Percentiles rank a stretch among this genome's conserved stretches.
Evolutionary conservation across 768 basidiomycete genomes (phyloP).

Genomic region (Mycena vitilis): DNA sequence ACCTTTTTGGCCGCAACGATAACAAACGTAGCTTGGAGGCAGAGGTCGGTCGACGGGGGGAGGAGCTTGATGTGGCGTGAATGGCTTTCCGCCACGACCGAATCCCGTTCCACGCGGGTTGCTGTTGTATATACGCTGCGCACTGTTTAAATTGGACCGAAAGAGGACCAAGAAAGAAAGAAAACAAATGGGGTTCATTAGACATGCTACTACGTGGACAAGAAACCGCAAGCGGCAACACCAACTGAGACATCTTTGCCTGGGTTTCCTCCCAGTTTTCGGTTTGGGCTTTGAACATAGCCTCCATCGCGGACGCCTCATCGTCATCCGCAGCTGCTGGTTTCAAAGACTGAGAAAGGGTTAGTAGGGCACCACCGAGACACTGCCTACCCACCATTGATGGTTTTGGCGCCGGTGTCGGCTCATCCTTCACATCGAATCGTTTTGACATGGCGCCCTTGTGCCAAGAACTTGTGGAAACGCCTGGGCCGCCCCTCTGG

Average conservation of each 20-base stretch:
- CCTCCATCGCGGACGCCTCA: slow-evolving; percentile 96
- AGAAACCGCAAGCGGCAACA: slow-evolving; percentile 70
- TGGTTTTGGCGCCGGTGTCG: slow-evolving; percentile 46
- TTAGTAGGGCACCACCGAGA: slow-evolving; percentile 16
- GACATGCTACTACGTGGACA: slow-evolving; percentile 78
- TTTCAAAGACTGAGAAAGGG: slow-evolving; percentile 47
- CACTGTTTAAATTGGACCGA: slow-evolving; percentile 57
- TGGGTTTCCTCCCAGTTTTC: slow-evolving; percentile 99
- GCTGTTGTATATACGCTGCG: slow-evolving; percentile 75
- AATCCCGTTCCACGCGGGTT: slow-evolving; percentile 75
- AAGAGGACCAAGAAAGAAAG: slow-evolving; percentile 41
- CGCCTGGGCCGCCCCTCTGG: slow-evolving; percentile 48
- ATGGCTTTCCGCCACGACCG: slow-evolving; percentile 70
- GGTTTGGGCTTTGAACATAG: slow-evolving; percentile 95
- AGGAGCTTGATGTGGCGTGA: slow-evolving; percentile 56
- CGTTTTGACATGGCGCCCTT: slow-evolving; percentile 87
- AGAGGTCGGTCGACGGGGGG: slow-evolving; percentile 79
- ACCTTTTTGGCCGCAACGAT: slow-evolving; percentile 99
- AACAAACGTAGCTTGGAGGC: slow-evolving; percentile 97
- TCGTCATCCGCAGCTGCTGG: slow-evolving; percentile 71
- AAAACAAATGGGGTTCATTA: slow-evolving; percentile 74
- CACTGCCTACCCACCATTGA: slow-evolving; percentile 38
- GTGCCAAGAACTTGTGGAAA: slow-evolving; percentile 64
- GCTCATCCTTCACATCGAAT: slow-evolving; percentile 88
- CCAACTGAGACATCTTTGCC: slow-evolving; percentile 99